Conservation (phyloP, 2,329 filamentous ascomycete genomes). For the Ascochyta viciae-villosae region DNA sequence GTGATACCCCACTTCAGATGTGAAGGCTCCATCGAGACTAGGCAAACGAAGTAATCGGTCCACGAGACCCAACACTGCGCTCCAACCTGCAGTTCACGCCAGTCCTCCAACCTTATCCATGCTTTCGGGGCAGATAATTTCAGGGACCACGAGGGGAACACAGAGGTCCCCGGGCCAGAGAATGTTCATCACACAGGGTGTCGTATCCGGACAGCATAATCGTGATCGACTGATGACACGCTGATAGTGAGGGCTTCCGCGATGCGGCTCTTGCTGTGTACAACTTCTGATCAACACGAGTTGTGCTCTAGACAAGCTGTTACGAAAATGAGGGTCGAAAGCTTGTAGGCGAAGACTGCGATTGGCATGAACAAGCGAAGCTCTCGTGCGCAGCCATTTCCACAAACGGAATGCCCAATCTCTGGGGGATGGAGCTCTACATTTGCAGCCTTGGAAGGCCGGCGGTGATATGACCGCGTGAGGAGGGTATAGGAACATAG, state of each 20-base stretch:
- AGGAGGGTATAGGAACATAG: not conserved
- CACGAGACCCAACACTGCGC: slow-evolving; percentile 22
- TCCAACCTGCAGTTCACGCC: slow-evolving; percentile 37
- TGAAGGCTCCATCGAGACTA: slow-evolving; percentile 10
- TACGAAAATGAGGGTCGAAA: not conserved
- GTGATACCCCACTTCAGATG: slow-evolving; percentile 33
- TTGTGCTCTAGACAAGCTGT: not conserved
- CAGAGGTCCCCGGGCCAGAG: not conserved
- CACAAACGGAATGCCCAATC: slow-evolving; percentile 3
- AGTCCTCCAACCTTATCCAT: slow-evolving; percentile 45
- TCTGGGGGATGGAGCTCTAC: slow-evolving; percentile 3
- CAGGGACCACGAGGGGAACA: slow-evolving; percentile 38
- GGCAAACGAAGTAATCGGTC: slow-evolving; percentile 23
- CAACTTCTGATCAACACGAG: not conserved
- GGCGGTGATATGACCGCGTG: not conserved
- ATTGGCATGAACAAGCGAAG: slow-evolving; percentile 9
- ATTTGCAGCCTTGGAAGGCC: slow-evolving; percentile 8
- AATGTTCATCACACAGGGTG: slow-evolving; percentile 17
- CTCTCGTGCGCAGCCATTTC: slow-evolving; percentile 8
- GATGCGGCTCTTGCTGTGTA: not conserved
- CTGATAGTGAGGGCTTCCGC: not conserved
- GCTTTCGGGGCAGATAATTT: slow-evolving; percentile 37
- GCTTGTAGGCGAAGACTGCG: slow-evolving; percentile 3
- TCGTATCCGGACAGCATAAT: not conserved
- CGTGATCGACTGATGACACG: not conserved